phyloP scores from a whole-genome alignment of 2,329 filamentous ascomycete species.

The Fusarium lyarnte region DNA sequence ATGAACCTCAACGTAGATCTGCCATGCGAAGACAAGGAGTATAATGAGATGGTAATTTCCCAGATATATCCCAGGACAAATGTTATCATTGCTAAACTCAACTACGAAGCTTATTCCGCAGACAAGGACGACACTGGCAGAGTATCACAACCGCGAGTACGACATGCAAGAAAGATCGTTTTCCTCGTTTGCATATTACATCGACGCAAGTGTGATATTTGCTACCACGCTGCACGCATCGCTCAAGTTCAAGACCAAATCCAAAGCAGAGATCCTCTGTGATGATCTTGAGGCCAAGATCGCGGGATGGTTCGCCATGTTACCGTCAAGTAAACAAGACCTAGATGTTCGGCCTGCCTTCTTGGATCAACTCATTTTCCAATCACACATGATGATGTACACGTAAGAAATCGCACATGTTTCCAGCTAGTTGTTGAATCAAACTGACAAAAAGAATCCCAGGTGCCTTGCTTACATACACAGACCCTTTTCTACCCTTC shows the following conservation, averaged over 20 bases:
- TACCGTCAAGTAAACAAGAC: neutral
- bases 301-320: neutral
- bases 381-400: neutral
- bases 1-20: neutral
- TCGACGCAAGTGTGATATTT: neutral
- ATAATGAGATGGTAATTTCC: neutral
- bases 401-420: neutral
- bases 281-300: neutral
- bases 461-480: neutral
- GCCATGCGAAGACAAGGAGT: neutral
- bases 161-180: neutral
- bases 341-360: neutral
- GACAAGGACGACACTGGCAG: neutral
- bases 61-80: neutral
- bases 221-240: neutral
- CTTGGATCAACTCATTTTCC: neutral
- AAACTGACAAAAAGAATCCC: neutral
- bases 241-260: neutral
- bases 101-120: neutral
- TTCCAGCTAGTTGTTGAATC: neutral
- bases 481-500: neutral
- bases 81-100: neutral
- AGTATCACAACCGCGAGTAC: neutral
- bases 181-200: neutral
- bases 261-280: neutral